Evolutionary conservation across 805 yeast species (phyloP), one percentile per base, ranked within the genome.

Genomic region (Peterozyma toletana): DNA sequence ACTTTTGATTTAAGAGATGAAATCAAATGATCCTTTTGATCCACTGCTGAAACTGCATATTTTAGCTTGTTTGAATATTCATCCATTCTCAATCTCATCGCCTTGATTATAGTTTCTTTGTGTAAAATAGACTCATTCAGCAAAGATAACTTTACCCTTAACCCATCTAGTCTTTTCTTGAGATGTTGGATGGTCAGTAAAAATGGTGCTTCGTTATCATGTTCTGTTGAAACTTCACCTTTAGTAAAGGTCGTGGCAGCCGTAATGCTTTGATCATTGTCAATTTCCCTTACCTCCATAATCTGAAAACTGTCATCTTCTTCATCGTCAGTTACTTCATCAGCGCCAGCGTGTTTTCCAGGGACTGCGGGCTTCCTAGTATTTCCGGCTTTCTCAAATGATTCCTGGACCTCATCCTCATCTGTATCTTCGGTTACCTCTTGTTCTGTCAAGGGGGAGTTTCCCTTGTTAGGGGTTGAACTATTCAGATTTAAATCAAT

Each of bases 1-100:
- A 70, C 48, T 41, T 63, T 68, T 33, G 58, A 46, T 45, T 60
- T 64, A 31, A 69, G 49, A 27, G 56, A 53, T 14, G 56, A 57
- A 14, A 69, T 61, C 16, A 68, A 33, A 11, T n/a, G 10, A 14
- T 9, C 33, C 18, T 41, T 36, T 10, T 18, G 9, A 4, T 37
- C 44, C 14, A 13, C 11, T 17, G 13, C 36, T 9, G 44, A 17
- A 13, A 30, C 9, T 9, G 35, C 17, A 4, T 7, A n/a, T 9
- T 16, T 9, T 18, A 41, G 18, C 35, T 31, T 36, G 4, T 16
- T 14, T 5, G 34, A 31, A 31, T 31, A 11, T 11, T 31, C 34
- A 31, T 31, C 34, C 15, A 14, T 31, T 14, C 5, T 14, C 34
- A 31, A 31, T 31, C 34, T 31, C 15, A 14, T 31, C 5, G 15